Conservation (phyloP, 441 rosid genomes). For the Syzygium syzygioides region DNA sequence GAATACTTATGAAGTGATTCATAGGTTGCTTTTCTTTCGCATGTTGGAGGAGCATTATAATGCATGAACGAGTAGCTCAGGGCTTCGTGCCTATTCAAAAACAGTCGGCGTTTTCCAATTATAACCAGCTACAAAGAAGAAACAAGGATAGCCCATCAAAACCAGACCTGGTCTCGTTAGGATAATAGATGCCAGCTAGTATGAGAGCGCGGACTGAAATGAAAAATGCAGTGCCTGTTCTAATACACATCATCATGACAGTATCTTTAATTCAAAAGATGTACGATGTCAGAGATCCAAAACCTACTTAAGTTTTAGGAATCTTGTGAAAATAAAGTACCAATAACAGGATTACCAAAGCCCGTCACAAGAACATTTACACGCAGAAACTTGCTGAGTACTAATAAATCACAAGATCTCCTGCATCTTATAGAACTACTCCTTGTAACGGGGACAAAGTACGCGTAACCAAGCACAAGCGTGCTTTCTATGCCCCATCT, state of each 20-base stretch:
- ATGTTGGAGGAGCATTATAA: neutral
- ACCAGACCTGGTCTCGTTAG: neutral
- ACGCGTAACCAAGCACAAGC: neutral
- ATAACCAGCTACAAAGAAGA: neutral
- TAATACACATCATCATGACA: neutral
- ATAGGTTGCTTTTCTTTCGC: neutral
- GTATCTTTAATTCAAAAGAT: neutral
- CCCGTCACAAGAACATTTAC: neutral
- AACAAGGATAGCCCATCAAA: neutral
- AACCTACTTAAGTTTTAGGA: too few relatives aligned
- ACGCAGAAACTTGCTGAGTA: neutral
- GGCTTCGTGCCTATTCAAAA: neutral
- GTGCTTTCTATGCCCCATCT: neutral
- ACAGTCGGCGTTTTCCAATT: neutral
- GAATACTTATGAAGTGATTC: neutral
- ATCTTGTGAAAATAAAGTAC: neutral
- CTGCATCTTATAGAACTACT: neutral
- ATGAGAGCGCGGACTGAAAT: neutral
- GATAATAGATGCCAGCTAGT: neutral
- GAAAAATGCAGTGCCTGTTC: neutral
- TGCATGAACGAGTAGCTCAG: neutral
- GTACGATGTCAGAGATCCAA: neutral
- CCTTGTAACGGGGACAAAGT: neutral
- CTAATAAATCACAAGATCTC: neutral
- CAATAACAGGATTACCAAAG: neutral